These are phyloP conservation scores for Conringia planisiliqua DNA, from an alignment of 345 rosid genomes.

Conservation along the genomic window DNA sequence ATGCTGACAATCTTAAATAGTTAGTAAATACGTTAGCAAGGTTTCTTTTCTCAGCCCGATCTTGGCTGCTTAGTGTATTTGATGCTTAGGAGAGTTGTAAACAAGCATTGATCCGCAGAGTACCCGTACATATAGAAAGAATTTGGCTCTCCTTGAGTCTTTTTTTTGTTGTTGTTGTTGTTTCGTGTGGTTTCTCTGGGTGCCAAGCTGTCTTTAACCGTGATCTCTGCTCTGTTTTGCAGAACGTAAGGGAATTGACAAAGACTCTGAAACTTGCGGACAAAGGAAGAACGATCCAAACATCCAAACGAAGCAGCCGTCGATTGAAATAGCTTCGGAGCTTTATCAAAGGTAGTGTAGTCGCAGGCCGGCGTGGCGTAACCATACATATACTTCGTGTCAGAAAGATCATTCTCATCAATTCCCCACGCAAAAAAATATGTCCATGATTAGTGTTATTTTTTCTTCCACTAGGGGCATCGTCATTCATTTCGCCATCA, in stretches of 20 bases:
- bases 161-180: not conserved
- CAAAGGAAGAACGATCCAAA: constrained; percentile 6
- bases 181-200: not conserved
- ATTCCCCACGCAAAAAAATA: not conserved
- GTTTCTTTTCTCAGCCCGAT: not conserved
- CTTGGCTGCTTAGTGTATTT: not conserved
- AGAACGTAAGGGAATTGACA: constrained; percentile 34
- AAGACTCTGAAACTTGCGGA: constrained; percentile 27
- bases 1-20: not conserved
- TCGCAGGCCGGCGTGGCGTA: not conserved
- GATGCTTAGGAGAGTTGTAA: not conserved
- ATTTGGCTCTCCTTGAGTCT: not conserved
- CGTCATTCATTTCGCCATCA: not conserved
- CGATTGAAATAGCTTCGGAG: constrained; percentile 21
- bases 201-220: not conserved
- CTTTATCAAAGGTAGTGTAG: constrained; percentile 23
- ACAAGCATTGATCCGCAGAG: not conserved
- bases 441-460: constrained; percentile 27
- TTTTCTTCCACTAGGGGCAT: constrained; percentile 33
- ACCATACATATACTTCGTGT: constrained; percentile 21
- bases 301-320: constrained; percentile 24
- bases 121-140: not conserved
- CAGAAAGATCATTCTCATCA: constrained; percentile 6
- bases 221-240: not conserved
- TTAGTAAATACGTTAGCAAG: not conserved